A percentile compares a stretch with the other conserved stretches of the same genome.
phyloP scores from a whole-genome alignment of 495 filamentous ascomycete species.

The Hypoxylon rickii region DNA sequence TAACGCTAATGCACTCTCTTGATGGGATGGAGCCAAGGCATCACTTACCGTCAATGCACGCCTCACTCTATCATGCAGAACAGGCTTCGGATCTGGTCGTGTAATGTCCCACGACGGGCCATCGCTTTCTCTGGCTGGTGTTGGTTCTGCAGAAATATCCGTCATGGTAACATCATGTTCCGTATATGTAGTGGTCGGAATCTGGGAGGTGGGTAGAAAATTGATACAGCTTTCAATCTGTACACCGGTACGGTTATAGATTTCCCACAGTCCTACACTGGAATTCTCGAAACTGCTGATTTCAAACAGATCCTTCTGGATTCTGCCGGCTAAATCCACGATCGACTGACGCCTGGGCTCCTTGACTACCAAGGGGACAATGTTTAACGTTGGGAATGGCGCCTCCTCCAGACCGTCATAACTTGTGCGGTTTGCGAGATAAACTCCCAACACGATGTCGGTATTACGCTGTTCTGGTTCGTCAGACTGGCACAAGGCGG shows the following conservation, averaged over 20 bases:
- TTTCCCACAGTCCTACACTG: constrained; percentile 53
- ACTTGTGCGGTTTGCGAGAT: constrained; percentile 48
- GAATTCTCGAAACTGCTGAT: constrained; percentile 43
- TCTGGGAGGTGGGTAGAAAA: constrained; percentile 50
- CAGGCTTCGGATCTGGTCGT: constrained; percentile 1
- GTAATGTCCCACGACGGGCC: constrained; percentile 2
- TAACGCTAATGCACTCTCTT: constrained; percentile 5
- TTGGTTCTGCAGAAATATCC: constrained; percentile 5
- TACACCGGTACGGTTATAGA: constrained; percentile 53
- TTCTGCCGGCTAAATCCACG: constrained; percentile 31
- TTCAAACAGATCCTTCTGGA: constrained; percentile 47
- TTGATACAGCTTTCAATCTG: constrained; percentile 59
- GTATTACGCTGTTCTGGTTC: neutral
- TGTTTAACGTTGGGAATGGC: constrained; percentile 45
- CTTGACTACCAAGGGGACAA: constrained; percentile 47
- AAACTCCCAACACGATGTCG: constrained; percentile 49
- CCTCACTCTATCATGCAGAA: constrained; percentile 29
- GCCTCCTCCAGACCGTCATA: constrained; percentile 18
- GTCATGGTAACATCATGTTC: constrained; percentile 21
- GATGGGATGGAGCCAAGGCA: neutral
- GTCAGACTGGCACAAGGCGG: constrained; percentile 1
- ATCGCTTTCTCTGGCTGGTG: neutral
- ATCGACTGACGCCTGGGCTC: constrained; percentile 3
- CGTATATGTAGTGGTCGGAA: constrained; percentile 7
- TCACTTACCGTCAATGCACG: constrained; percentile 44